Base-by-base conservation (phyloP, 2,329 filamentous ascomycete species). In the Trichoderma sp. region DNA sequence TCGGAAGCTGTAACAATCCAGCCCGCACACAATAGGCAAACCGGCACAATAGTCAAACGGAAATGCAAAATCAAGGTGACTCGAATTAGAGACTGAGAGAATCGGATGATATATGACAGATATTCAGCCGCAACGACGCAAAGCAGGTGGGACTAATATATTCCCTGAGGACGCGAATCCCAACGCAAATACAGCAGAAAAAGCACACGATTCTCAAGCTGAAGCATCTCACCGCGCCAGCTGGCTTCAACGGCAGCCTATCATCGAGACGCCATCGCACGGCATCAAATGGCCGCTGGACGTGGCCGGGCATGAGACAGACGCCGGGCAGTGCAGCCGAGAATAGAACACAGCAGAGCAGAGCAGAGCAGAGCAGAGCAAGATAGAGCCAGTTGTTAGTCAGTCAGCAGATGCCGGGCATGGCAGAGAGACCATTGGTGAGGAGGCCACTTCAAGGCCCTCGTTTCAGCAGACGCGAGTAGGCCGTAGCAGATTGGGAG, bases 21-120 rank as follows among this genome's bases (percentile, higher is more conserved):
- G n/a, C 53, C 47, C 27, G 27, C 60, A 62, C 47, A 59, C 62
- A 40, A 64, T 60, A 59, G 71, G 59, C 55, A 65, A 70, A 40
- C 57, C 69, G 68, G 65, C 65, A 71, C 72, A 70, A 7, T 49
- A 61, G 58, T 55, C 57, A 63, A 49, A 67, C 27, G 33, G 37
- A 60, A 35, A 49, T 55, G 49, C 56, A 55, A 57, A 21, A 13
- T 8, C 21, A 33, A 24, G 37, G 40, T 61, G n/a, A 27, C 49
- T 35, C 27, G 33, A 37, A 49, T 29, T 31, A 37, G 8, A 49
- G 13, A 49, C 19, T 4, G 11, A 27, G 47, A 56, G 24, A 24
- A 40, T 4, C 19, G 53, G 37, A 55, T 49, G 49, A 47, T 27
- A 67, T 52, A 47, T 59, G 63, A 67, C 55, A 21, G n/a, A 24